Base-by-base conservation (phyloP, 192 early-diverging fungal genomes). In the Dimargaris cristalligena region DNA sequence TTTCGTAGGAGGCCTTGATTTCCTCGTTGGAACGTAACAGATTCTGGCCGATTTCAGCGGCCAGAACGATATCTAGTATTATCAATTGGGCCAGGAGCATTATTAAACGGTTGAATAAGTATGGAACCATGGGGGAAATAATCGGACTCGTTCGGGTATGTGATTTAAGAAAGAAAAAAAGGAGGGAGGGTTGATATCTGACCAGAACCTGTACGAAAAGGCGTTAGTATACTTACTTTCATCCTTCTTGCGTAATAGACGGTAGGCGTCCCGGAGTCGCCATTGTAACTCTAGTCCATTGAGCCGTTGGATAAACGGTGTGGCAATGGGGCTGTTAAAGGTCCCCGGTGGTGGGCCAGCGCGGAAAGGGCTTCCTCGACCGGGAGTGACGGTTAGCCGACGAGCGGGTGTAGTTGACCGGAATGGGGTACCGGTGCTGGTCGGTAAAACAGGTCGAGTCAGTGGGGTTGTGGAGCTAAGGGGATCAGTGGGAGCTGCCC, bases 1-100 rank as follows among this genome's bases (percentile, higher is more conserved):
- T 44, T 26, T 58, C 44, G 60, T 59, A 49, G 6, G 52, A 65
- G 34, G 28, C 29, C 29, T 60, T 67, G 32, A 67, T 38, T 4
- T 51, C 35, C 44, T 48, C 48, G 52, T 67, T 67, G 23, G 50
- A 54, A 18, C 59, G 48, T 13, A 67, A 52, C 44, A 67, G 52
- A 26, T 63, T 32, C 50, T 66, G 64, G 20, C 66, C 66, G 32
- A 67, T 65, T 50, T 67, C 58, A 16, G 66, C 66, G 13, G 66
- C 62, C 14, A 67, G 52, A 22, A 65, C 18, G 26, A 67, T 46
- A 44, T 67, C 64, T 65, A 52, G 23, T 20, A 29, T 4, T 41
- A 16, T 6, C 38, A 16, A 16, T 6, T 41, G 38, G 38, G 6
- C 16, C 16, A 41, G 38, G 6, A 41, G 38, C 8, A 16, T 41